phyloP scores from a whole-genome alignment of 441 rosid genomes.

The Euphorbia celastroides region DNA sequence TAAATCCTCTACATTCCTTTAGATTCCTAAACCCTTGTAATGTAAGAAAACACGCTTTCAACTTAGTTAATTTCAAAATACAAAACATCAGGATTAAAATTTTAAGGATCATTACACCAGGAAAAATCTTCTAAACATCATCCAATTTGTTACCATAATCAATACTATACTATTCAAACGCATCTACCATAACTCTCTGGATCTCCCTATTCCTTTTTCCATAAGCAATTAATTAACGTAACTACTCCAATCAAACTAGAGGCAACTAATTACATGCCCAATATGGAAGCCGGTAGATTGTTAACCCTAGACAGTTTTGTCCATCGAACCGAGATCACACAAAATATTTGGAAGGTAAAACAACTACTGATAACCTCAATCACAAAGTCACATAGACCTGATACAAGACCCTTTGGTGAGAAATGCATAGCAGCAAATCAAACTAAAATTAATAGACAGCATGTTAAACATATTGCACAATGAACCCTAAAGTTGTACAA shows the following conservation, averaged over 20 bases:
- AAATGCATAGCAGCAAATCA: background rate
- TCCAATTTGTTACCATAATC: background rate
- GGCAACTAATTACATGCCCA: background rate
- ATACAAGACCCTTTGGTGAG: background rate
- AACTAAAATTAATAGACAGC: background rate
- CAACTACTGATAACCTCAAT: slow-evolving; percentile 3
- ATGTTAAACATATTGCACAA: background rate
- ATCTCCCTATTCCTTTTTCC: background rate
- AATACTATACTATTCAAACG: background rate
- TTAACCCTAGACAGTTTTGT: background rate
- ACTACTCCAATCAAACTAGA: background rate
- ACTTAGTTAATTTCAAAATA: background rate
- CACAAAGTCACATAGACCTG: background rate
- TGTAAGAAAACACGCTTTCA: no score
- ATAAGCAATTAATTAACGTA: background rate
- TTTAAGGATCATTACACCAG: background rate
- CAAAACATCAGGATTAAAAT: background rate
- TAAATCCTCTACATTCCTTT: background rate
- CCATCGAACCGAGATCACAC: background rate
- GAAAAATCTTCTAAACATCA: background rate
- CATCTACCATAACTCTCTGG: background rate
- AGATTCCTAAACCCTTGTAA: no score
- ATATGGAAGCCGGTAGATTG: background rate
- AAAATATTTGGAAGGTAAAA: background rate
- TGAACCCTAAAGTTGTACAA: background rate